Percentiles rank a stretch among this genome's conserved stretches.
These are phyloP conservation scores for Phylloporus arenicola DNA, from an alignment of 768 basidiomycete species.

Conservation along the genomic window DNA sequence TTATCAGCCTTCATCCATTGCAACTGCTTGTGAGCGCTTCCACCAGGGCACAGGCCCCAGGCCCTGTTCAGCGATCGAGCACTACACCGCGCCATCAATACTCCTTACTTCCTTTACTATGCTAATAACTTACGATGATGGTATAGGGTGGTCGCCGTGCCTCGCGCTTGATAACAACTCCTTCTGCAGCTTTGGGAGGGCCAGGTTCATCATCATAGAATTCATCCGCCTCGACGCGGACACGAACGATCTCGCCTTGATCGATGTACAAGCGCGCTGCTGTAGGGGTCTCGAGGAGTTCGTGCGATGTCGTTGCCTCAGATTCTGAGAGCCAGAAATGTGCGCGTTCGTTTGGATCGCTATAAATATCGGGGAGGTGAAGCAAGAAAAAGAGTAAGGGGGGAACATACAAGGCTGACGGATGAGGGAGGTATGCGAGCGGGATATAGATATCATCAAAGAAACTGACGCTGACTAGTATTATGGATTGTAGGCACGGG, in stretches of 20 bases:
- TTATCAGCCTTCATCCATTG: conserved; percentile 36
- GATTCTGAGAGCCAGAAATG: conserved; percentile 78
- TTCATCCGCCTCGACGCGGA: conserved; percentile 76
- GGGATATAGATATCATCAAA: conserved; percentile 94
- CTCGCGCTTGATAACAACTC: conserved; percentile 52
- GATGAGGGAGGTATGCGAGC: conserved; percentile 70
- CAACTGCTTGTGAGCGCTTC: conserved; percentile 44
- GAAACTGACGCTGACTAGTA: conserved; percentile 78
- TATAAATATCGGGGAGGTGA: conserved; percentile 22
- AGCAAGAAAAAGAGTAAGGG: neutral
- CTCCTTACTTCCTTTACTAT: too few species aligned
- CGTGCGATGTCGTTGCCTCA: conserved; percentile 44
- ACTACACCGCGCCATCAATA: conserved; percentile 38
- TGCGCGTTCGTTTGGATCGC: conserved; percentile 77
- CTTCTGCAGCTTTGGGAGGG: conserved; percentile 69
- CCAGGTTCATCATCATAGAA: conserved; percentile 86
- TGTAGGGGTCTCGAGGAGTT: conserved; percentile 64
- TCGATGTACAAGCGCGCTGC: conserved; percentile 78
- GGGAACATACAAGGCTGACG: conserved; percentile 64
- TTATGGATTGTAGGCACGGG: conserved; percentile 7
- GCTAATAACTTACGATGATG: conserved; percentile 49
- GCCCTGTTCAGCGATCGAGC: conserved; percentile 79
- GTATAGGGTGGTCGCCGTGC: conserved; percentile 57
- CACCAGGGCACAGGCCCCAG: conserved; percentile 75
- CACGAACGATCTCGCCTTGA: conserved; percentile 66